Conservation (phyloP, 331 rosid genomes). For the Acacia concinna region DNA sequence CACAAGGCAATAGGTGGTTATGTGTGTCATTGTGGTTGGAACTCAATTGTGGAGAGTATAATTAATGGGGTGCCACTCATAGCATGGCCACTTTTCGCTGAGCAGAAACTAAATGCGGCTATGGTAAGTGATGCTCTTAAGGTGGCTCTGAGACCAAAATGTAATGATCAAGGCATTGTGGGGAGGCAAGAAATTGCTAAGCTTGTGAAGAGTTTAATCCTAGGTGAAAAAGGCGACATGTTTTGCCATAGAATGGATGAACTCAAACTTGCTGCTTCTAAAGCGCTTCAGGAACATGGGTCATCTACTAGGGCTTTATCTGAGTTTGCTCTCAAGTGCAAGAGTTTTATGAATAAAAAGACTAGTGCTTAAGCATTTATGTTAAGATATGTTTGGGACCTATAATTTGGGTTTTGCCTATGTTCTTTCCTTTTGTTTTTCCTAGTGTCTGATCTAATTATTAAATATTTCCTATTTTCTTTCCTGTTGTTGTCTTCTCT, state of each 20-base stretch:
- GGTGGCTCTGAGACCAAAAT: not conserved
- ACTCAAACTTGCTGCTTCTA: not conserved
- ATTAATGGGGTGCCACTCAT: conserved; percentile 45
- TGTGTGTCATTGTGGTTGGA: conserved; percentile 51
- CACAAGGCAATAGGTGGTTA: conserved; percentile 40
- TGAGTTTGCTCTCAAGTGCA: not conserved
- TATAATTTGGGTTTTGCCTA: not conserved
- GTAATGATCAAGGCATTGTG: not conserved
- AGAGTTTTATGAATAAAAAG: not conserved
- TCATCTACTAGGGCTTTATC: not conserved
- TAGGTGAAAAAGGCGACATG: not conserved
- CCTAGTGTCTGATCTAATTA: not conserved
- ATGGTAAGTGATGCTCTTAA: not conserved
- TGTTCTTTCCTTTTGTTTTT: not conserved
- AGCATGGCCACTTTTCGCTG: conserved; percentile 58
- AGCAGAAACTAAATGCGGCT: conserved; percentile 41
- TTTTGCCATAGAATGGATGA: not conserved
- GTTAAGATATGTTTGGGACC: not conserved
- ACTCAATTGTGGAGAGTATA: conserved; percentile 45
- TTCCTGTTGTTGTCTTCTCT: too few relatives aligned
- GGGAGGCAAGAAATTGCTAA: not conserved
- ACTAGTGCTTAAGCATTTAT: not conserved
- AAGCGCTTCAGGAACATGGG: not conserved
- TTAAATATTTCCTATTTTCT: not conserved
- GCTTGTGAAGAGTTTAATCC: not conserved